phyloP scores from a whole-genome alignment of 108 stramenopile genomes.

The Cyclostephanos invisitatus region DNA sequence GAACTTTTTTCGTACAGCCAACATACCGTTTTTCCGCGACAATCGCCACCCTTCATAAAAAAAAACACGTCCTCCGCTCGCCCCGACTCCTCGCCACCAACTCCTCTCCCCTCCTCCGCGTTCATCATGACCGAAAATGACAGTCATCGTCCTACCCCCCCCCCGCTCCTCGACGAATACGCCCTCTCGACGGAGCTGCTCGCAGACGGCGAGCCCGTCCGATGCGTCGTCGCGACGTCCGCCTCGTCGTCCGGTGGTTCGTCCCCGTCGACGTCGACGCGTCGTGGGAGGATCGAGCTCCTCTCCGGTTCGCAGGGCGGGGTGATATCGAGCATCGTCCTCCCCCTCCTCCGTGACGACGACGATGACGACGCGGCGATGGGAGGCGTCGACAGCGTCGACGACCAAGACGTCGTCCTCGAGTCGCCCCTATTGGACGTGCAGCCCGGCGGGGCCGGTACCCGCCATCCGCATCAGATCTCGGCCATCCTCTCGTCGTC shows the following conservation, averaged over 20 bases:
- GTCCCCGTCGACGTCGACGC: not conserved
- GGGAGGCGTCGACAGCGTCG: not conserved
- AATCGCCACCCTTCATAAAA: too few relatives aligned
- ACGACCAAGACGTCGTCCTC: too few relatives aligned
- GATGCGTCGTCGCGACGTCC: constrained; percentile 31
- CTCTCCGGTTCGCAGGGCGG: constrained; percentile 45
- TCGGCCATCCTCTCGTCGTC: constrained; percentile 27
- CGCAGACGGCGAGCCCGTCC: constrained; percentile 50
- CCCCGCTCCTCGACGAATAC: constrained; percentile 32
- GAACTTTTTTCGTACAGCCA: too few relatives aligned
- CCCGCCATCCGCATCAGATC: constrained; percentile 55
- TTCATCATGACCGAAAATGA: not conserved
- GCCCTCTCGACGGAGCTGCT: constrained; percentile 39
- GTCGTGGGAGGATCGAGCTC: constrained; percentile 7
- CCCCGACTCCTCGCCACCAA: too few relatives aligned
- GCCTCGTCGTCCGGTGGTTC: not conserved
- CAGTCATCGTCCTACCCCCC: not conserved
- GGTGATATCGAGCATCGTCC: constrained; percentile 31
- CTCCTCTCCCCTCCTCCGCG: too few relatives aligned
- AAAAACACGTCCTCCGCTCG: too few relatives aligned
- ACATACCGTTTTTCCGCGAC: too few relatives aligned
- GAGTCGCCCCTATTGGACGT: constrained; percentile 11
- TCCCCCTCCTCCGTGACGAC: constrained; percentile 8
- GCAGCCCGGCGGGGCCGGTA: constrained; percentile 40
- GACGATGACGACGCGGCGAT: not conserved